Conservation (phyloP, 345 rosid species). For the Psidium guajava region DNA sequence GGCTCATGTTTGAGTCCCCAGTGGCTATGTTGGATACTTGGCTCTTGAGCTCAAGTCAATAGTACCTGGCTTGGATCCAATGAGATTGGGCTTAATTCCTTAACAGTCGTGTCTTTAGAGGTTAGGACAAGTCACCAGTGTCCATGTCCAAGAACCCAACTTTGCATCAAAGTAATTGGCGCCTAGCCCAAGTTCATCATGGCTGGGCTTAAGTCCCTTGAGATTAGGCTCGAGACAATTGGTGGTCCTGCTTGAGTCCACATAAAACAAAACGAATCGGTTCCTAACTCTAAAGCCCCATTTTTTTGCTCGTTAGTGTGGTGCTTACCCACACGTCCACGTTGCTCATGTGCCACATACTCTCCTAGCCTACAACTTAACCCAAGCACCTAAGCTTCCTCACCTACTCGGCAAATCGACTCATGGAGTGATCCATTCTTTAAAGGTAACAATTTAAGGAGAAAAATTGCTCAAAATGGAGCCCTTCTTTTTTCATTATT, state of each 20-base stretch:
- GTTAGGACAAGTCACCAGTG: background rate
- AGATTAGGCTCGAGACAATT: background rate
- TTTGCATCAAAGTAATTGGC: background rate
- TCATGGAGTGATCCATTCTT: background rate
- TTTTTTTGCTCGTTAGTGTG: background rate
- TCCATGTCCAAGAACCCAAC: background rate
- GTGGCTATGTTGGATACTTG: background rate
- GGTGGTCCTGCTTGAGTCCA: background rate
- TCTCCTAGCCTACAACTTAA: background rate
- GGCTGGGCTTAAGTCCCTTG: background rate
- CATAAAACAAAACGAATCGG: background rate
- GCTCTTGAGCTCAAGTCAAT: background rate
- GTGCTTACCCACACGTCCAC: background rate
- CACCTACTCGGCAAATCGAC: background rate
- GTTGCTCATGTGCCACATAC: background rate
- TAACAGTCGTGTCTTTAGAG: background rate
- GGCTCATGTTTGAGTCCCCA: accelerated
- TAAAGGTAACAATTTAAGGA: background rate
- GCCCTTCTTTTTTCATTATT: no score
- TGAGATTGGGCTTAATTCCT: background rate
- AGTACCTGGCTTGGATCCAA: background rate
- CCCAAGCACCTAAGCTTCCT: background rate
- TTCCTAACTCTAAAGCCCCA: background rate
- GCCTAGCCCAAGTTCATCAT: background rate
- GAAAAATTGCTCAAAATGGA: background rate